These are phyloP conservation scores for Citrus australasica DNA, from an alignment of 345 rosid species.

Conservation along the genomic window DNA sequence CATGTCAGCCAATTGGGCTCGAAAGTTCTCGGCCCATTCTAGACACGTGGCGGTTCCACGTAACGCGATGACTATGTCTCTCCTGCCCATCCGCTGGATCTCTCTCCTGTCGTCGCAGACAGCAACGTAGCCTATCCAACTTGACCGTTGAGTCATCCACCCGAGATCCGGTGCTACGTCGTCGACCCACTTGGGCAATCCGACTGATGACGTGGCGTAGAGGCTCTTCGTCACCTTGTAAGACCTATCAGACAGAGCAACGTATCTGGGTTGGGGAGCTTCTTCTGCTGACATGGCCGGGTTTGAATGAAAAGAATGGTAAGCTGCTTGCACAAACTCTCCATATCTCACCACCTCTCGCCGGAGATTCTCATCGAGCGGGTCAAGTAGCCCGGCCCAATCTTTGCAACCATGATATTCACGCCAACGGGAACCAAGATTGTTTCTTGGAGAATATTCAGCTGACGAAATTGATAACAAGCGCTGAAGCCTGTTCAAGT, in stretches of 20 bases:
- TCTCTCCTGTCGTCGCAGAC: constrained; percentile 75
- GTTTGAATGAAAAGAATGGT: constrained; percentile 68
- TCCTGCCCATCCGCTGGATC: constrained; percentile 92
- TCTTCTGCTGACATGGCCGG: constrained; percentile 60
- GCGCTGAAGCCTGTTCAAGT: constrained; percentile 64
- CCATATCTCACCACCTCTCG: constrained; percentile 60
- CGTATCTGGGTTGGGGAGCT: constrained; percentile 53
- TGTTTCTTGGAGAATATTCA: constrained; percentile 83
- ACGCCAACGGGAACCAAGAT: constrained; percentile 70
- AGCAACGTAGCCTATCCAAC: constrained; percentile 95
- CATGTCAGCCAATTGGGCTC: constrained; percentile 51
- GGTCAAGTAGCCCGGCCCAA: constrained; percentile 56
- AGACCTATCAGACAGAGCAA: constrained; percentile 62
- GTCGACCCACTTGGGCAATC: constrained; percentile 83
- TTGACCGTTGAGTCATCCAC: constrained; percentile 95
- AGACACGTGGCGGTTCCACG: constrained; percentile 95
- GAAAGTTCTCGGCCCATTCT: constrained; percentile 91
- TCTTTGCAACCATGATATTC: constrained; percentile 54
- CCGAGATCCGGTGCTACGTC: constrained; percentile 76
- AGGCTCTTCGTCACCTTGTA: constrained; percentile 74
- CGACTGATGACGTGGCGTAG: constrained; percentile 86
- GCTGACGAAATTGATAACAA: constrained; percentile 54
- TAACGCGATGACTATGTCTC: constrained; percentile 85
- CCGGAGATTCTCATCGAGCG: constrained; percentile 61
- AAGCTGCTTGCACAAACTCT: constrained; percentile 51